Base-by-base conservation (phyloP, 2,329 filamentous ascomycete species). In the Cyphellophora attinorum region DNA sequence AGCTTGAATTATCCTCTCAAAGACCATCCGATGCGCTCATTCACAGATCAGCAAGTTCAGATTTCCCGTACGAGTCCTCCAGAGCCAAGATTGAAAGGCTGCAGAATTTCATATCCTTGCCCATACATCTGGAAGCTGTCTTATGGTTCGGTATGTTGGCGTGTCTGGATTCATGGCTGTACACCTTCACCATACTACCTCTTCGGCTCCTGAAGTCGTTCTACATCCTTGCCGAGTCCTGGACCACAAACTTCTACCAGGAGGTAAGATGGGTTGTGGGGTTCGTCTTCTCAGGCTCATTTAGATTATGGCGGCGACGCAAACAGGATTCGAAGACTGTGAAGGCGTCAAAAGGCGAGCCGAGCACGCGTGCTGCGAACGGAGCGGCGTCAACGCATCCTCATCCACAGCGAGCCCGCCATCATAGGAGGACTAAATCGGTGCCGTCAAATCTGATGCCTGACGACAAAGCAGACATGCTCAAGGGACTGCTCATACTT, bases 101-200 rank as follows among this genome's bases (percentile, higher is more conserved):
- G 10, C 72, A 85, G 45, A 96, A 96, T 54, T 93, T 95, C 41
- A 60, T 98, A 5, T 66, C 86, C 16, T 64, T 98, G 3, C 86
- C 89, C 0, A 72, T 76, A 0, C 83, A 81, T 41, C 68, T 98
- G 4, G 91, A 98, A 60, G 74, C 81, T 29, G 81, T 88, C 0
- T 70, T 98, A 5, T 76, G 79, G 40, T 96, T 98, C 59, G 91
- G 91, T 5, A 79, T 84, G 0, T 61, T 96, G 19, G 88, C 89
- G 5, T 98, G 91, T 59, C 67, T 98, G 5, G 91, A 98, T 56
- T 83, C 89, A 2, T 98, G 89, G 86, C 72, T 98, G 1, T 91
- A 95, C 60, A 93, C 85, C 1, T 93, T 98, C 50, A 98, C 91
- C 0, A 94, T 98, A 29, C 65, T 98, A 0, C 91, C 91, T 1